phyloP scores from a whole-genome alignment of 805 yeast species.

The Crinitomyces ghanaensis region DNA sequence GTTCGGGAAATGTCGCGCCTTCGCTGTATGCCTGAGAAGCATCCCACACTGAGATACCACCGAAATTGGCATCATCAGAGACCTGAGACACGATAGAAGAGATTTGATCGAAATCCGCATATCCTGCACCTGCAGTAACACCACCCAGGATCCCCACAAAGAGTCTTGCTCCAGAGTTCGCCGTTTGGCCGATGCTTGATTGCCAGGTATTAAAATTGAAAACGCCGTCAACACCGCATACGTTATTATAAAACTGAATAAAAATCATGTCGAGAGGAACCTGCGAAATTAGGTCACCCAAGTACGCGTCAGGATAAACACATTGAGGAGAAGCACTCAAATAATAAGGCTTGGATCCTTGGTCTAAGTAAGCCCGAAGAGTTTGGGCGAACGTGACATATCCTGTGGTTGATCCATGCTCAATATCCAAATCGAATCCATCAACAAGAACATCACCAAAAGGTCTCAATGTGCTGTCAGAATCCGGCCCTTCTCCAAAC shows the following conservation, averaged over 20 bases:
- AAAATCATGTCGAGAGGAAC: slow-evolving; percentile 47
- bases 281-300: slow-evolving; percentile 30
- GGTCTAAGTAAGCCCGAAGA: slow-evolving; percentile 19
- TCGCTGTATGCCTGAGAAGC: slow-evolving; percentile 35
- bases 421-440: slow-evolving; percentile 61
- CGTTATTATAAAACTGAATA: slow-evolving; percentile 58
- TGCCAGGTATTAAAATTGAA: slow-evolving; percentile 44
- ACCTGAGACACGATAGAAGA: slow-evolving; percentile 17
- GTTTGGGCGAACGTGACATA: slow-evolving; percentile 35
- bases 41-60: slow-evolving; percentile 81
- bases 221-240: slow-evolving; percentile 28
- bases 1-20: no score
- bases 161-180: slow-evolving; percentile 42
- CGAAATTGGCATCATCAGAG: slow-evolving; percentile 31
- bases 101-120: slow-evolving; percentile 26
- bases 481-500: slow-evolving; percentile 35
- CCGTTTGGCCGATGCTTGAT: slow-evolving; percentile 34
- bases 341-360: slow-evolving; percentile 32
- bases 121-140: slow-evolving; percentile 41
- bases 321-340: slow-evolving; percentile 62
- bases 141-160: slow-evolving; percentile 54
- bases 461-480: slow-evolving; percentile 24
- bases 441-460: slow-evolving; percentile 50
- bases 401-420: slow-evolving; percentile 38
- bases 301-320: slow-evolving; percentile 45